phyloP scores from a whole-genome alignment of 345 rosid genomes.

The Brassica cretica region DNA sequence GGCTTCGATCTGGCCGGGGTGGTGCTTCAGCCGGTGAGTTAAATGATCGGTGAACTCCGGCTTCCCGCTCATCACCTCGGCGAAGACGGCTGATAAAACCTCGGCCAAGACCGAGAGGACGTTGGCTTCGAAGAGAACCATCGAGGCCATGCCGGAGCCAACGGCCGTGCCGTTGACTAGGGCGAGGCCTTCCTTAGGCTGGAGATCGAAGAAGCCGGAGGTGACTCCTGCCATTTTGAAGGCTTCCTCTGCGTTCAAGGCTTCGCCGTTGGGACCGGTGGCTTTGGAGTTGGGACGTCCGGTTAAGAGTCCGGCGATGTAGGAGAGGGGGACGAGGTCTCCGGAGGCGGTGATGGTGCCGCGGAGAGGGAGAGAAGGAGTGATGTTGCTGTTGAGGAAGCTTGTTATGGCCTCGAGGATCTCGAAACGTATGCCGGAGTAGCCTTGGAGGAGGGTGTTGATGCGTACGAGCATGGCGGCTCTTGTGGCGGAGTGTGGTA shows the following conservation, averaged over 20 bases:
- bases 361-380: constrained; percentile 74
- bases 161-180: constrained; percentile 77
- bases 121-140: constrained; percentile 64
- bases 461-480: constrained; percentile 79
- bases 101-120: constrained; percentile 52
- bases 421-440: constrained; percentile 73
- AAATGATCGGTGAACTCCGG: constrained; percentile 77
- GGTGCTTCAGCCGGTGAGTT: constrained; percentile 72
- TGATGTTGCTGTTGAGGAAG: constrained; percentile 62
- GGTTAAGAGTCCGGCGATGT: constrained; percentile 61
- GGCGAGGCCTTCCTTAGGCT: constrained; percentile 79
- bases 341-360: constrained; percentile 78
- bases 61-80: constrained; percentile 76
- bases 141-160: constrained; percentile 74
- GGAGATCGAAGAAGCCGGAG: constrained; percentile 57
- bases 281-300: constrained; percentile 70
- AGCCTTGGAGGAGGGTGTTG: constrained; percentile 78
- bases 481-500: constrained; percentile 62
- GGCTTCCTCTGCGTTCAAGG: constrained; percentile 49
- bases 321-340: constrained; percentile 68
- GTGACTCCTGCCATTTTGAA: constrained; percentile 49
- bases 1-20: constrained; percentile 79
- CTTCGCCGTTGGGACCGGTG: constrained; percentile 53
- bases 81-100: constrained; percentile 62
- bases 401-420: constrained; percentile 65